Conservation (phyloP, 2,329 filamentous ascomycete species). For the Trichoderma pleuroti region DNA sequence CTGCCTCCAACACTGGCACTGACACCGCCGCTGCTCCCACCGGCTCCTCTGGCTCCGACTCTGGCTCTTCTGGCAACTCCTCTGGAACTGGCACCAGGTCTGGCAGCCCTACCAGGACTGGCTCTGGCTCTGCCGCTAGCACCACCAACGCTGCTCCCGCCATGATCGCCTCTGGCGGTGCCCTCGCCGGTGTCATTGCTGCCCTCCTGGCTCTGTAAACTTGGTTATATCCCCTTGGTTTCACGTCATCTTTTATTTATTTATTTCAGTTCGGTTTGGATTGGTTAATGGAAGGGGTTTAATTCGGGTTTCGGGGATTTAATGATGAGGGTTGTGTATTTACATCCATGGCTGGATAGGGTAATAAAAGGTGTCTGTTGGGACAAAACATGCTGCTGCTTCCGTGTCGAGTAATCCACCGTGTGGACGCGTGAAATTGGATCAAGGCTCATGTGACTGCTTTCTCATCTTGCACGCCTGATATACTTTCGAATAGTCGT, state of each 20-base stretch:
- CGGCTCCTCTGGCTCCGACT: conserved; percentile 15
- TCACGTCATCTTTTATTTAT: not conserved
- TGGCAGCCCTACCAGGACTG: conserved; percentile 20
- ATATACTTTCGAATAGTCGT: not conserved
- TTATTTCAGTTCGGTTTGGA: not conserved
- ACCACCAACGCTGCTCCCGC: conserved; percentile 23
- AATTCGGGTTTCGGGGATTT: not conserved
- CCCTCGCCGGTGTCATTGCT: conserved; percentile 46
- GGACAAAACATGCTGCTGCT: not conserved
- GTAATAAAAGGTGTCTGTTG: not conserved
- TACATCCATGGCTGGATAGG: conserved; percentile 1
- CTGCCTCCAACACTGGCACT: conserved; percentile 18
- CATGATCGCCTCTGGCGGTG: conserved; percentile 35
- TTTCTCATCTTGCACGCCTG: not conserved
- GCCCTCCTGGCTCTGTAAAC: conserved; percentile 51
- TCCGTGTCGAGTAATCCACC: not conserved
- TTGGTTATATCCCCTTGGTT: not conserved
- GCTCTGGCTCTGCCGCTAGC: conserved; percentile 23
- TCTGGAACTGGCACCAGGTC: conserved; percentile 17
- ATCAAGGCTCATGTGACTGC: not conserved
- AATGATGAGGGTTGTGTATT: conserved; percentile 12
- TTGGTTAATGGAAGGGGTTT: conserved; percentile 9
- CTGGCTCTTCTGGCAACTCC: conserved; percentile 23
- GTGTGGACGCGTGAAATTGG: not conserved
- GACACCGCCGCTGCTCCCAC: conserved; percentile 20